Evolutionary conservation across 352 stramenopile genomes (phyloP), one percentile per base, ranked within the genome.

Genomic region (Pilasporangium apinafurcum): DNA sequence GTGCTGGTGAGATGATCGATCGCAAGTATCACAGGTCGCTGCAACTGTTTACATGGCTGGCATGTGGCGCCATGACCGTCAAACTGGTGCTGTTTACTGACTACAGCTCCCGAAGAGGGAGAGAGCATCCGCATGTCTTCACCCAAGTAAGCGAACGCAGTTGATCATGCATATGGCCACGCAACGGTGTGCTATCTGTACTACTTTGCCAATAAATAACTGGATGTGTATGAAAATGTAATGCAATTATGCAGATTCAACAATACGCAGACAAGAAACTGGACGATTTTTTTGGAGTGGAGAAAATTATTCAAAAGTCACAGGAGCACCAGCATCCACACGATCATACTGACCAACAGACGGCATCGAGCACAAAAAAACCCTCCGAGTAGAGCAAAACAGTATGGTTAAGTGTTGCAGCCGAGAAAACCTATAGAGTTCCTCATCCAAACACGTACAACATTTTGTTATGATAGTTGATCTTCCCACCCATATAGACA

Each of bases 31-130:
- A 91, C 50, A 72, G 79, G 34, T 83, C 83, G 32, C 54, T 94
- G 59, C 78, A 94, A 47, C 65, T 94, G 34, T 91, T 92, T 55
- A 85, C 78, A 41, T 89, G 76, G 66, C 66, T 67, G 29, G 68
- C 78, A 13, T 94, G 83, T 58, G 61, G 58, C 24, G 80, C 79
- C 48, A 89, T 94, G 77, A 72, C 76, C 27, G 48, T 65, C 40
- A 94, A 94, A 58, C 60, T 94, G 45, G 80, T 92, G 46, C 48
- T 92, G 46, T 94, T 94, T 64, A 94, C 83, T 1, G 80, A 92
- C 22, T 94, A 71, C 58, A 72, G 65, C 29, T 69, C 58, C 8
- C 65, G 62, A 21, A 68, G 67, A 33, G 68, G 71, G 1, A 49
- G 52, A n/a, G 56, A 56, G n/a, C 75, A 83, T 22, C 71, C 80